Evolutionary conservation across 1,284 basidiomycete genomes (phyloP).

Genomic region (Sphaerobolus stellatus): DNA sequence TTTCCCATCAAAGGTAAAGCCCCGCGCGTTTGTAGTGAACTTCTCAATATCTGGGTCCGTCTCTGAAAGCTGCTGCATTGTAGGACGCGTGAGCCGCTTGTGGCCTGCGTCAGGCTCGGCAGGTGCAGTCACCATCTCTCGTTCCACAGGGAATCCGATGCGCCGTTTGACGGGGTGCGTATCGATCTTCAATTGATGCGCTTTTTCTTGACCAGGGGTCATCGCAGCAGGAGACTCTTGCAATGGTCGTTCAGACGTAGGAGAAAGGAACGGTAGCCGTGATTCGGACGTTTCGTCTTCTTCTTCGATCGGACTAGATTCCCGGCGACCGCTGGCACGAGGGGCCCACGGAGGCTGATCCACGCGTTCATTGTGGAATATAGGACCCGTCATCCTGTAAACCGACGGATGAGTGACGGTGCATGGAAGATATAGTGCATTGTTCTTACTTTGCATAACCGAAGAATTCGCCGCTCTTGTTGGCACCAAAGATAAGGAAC

Average conservation of each 20-base stretch:
- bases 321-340: slow-evolving; percentile 24
- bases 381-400: slow-evolving; percentile 62
- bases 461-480: slow-evolving; percentile 88
- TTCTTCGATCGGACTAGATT: slow-evolving; percentile 5
- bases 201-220: slow-evolving; percentile 15
- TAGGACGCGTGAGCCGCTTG: slow-evolving; percentile 29
- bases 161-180: not conserved
- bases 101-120: slow-evolving; percentile 46
- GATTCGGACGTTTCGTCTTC: slow-evolving; percentile 6
- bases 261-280: slow-evolving; percentile 36
- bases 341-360: slow-evolving; percentile 60
- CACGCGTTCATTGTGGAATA: slow-evolving; percentile 44
- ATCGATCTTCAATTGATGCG: not conserved
- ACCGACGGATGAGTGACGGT: slow-evolving; percentile 12
- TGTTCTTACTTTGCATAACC: slow-evolving; percentile 75
- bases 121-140: slow-evolving; percentile 49
- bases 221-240: slow-evolving; percentile 44
- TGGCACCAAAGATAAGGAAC: slow-evolving; percentile 87
- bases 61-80: not conserved
- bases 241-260: slow-evolving; percentile 39
- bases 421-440: slow-evolving; percentile 6
- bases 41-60: slow-evolving; percentile 12
- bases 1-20: not conserved
- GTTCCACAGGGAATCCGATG: not conserved
- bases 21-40: not conserved